A percentile compares a stretch with the other conserved stretches of the same genome.
phyloP scores from a whole-genome alignment of 2,329 filamentous ascomycete species.

The Colletotrichum plurivorum region DNA sequence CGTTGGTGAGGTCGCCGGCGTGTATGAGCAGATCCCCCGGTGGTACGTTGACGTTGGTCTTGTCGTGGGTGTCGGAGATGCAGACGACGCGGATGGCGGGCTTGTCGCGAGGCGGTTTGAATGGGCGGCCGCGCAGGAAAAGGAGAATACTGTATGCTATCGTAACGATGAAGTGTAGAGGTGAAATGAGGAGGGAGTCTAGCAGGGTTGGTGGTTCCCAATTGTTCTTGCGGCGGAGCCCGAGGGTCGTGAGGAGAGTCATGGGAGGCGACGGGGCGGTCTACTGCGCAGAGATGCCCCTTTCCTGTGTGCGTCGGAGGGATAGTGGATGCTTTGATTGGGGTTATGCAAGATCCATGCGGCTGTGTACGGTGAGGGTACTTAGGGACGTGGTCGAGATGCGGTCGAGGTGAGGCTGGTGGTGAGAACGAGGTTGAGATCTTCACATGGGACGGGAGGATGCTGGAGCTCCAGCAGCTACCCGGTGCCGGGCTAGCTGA shows the following conservation, averaged over 20 bases:
- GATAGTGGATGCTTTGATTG: background rate
- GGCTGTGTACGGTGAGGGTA: constrained; percentile 13
- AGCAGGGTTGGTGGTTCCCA: constrained; percentile 69
- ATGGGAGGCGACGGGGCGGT: constrained; percentile 47
- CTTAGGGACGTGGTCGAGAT: background rate
- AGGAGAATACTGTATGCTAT: constrained; percentile 76
- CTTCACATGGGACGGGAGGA: constrained; percentile 35
- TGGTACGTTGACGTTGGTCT: constrained; percentile 72
- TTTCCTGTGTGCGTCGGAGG: constrained; percentile 5
- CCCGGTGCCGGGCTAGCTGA: constrained; percentile 26
- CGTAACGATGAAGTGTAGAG: constrained; percentile 74
- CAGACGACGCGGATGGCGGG: constrained; percentile 83
- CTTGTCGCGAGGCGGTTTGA: constrained; percentile 67
- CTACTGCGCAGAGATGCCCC: background rate
- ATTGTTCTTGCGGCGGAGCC: constrained; percentile 61
- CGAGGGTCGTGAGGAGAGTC: constrained; percentile 60
- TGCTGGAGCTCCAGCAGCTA: constrained; percentile 15
- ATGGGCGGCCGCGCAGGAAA: constrained; percentile 76
- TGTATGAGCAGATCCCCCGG: constrained; percentile 89
- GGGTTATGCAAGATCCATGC: constrained; percentile 24
- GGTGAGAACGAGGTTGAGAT: constrained; percentile 29
- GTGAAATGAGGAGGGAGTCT: constrained; percentile 77
- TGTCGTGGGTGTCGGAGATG: constrained; percentile 89
- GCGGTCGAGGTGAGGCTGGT: constrained; percentile 15
- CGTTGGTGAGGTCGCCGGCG: constrained; percentile 86